phyloP scores from a whole-genome alignment of 2,329 filamentous ascomycete genomes.

The Botrytis tulipae region DNA sequence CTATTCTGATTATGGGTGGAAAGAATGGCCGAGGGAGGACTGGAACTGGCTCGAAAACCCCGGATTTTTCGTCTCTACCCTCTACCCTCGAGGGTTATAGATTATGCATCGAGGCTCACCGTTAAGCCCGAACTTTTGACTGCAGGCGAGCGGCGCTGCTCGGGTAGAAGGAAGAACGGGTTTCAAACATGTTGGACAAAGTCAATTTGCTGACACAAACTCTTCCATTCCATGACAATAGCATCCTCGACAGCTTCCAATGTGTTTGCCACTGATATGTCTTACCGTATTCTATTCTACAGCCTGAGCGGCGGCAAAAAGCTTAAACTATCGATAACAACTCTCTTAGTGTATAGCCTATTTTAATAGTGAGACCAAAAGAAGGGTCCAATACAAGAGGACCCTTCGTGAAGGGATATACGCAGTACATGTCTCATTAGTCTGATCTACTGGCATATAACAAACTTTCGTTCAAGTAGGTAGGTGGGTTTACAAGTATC shows the following conservation, averaged over 20 bases:
- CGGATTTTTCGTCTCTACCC: constrained; percentile 16
- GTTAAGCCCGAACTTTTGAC: constrained; percentile 6
- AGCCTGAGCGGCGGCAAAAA: constrained; percentile 5
- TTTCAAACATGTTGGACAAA: not conserved
- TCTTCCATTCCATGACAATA: not conserved
- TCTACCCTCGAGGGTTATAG: constrained; percentile 16
- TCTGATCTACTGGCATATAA: constrained; percentile 8
- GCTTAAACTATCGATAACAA: constrained; percentile 17
- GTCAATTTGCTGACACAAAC: not conserved
- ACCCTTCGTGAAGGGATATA: not conserved
- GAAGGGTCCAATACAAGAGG: constrained; percentile 3
- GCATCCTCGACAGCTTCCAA: not conserved
- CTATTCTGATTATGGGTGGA: constrained; percentile 5
- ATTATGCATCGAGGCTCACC: constrained; percentile 14
- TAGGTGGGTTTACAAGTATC: constrained; percentile 9
- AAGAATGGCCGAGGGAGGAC: constrained; percentile 9
- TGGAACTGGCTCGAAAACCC: constrained; percentile 16
- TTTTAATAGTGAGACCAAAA: not conserved
- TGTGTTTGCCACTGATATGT: constrained; percentile 18
- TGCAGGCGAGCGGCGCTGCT: not conserved
- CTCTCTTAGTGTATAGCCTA: not conserved
- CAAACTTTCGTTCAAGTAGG: not conserved
- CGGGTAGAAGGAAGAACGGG: constrained; percentile 4
- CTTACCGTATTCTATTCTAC: constrained; percentile 1
- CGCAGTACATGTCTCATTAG: constrained; percentile 14